Percentiles rank a stretch among this genome's conserved stretches.
Conservation (phyloP, 2,329 filamentous ascomycete genomes). For the Monascus ruber region DNA sequence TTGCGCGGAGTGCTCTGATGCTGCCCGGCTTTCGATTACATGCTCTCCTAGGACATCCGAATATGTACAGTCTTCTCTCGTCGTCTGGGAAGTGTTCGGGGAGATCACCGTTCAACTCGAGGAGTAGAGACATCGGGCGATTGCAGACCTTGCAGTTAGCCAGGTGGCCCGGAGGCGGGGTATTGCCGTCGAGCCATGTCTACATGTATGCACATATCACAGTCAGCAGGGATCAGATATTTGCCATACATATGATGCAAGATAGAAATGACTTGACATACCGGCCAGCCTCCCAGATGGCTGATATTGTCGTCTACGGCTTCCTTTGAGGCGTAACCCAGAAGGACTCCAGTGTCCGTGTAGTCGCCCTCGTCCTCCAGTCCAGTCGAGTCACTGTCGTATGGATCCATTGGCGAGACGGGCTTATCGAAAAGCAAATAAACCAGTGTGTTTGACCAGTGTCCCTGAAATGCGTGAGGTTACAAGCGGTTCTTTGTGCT, state of each 20-base stretch:
- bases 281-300: conserved; percentile 75
- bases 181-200: conserved; percentile 72
- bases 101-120: conserved; percentile 85
- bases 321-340: conserved; percentile 80
- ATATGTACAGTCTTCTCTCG: conserved; percentile 78
- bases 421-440: conserved; percentile 4
- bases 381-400: conserved; percentile 77
- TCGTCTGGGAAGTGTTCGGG: conserved; percentile 77
- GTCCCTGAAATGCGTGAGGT: no score
- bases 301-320: conserved; percentile 71
- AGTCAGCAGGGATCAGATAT: conserved; percentile 5
- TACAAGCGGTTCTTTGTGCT: no score
- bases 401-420: conserved; percentile 50
- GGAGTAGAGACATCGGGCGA: conserved; percentile 66
- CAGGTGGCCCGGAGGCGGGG: conserved; percentile 61
- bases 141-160: conserved; percentile 84
- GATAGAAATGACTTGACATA: conserved; percentile 37
- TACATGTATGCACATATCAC: conserved; percentile 21
- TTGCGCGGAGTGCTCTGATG: conserved; percentile 61
- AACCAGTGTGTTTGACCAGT: neutral
- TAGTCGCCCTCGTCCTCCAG: conserved; percentile 48
- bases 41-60: conserved; percentile 63
- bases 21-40: conserved; percentile 77
- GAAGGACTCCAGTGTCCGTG: conserved; percentile 63
- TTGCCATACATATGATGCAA: neutral